Percentiles rank a stretch among this genome's conserved stretches.
Evolutionary conservation across 805 yeast genomes (phyloP).

Genomic region (Starmerella scarabaei): DNA sequence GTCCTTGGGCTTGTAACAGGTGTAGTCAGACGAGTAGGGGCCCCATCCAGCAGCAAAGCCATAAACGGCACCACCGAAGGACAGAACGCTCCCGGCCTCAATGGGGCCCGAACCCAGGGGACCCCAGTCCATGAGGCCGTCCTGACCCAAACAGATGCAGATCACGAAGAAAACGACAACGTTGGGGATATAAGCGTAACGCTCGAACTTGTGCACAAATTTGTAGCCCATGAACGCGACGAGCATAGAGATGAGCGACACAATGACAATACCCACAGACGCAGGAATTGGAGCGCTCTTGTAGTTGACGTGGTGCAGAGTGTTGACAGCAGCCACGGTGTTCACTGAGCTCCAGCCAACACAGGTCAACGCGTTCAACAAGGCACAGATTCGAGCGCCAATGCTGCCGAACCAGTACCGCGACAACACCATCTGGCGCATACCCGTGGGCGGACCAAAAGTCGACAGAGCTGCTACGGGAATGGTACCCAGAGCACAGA

Average conservation of each 20-base stretch:
- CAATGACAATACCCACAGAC: slow-evolving; percentile 78
- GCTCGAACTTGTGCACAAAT: slow-evolving; percentile 69
- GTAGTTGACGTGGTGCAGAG: slow-evolving; percentile 61
- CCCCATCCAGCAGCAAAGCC: slow-evolving; percentile 96
- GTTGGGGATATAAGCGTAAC: slow-evolving; percentile 82
- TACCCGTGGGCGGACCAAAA: slow-evolving; percentile 73
- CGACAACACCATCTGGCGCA: slow-evolving; percentile 77
- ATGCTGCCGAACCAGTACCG: slow-evolving; percentile 65
- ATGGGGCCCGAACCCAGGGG: slow-evolving; percentile 42
- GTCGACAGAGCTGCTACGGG: slow-evolving; percentile 75
- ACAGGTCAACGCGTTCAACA: slow-evolving; percentile 71
- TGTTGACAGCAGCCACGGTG: slow-evolving; percentile 77
- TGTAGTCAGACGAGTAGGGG: slow-evolving; percentile 83
- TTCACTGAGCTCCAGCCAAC: slow-evolving; percentile 94
- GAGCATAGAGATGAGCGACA: slow-evolving; percentile 50
- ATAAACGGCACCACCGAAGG: slow-evolving; percentile 70
- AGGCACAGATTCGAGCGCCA: slow-evolving; percentile 63
- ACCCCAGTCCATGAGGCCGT: slow-evolving; percentile 46
- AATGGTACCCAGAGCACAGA: slow-evolving; percentile 55
- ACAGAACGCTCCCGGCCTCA: slow-evolving; percentile 63
- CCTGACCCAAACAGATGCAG: slow-evolving; percentile 59
- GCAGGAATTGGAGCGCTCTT: slow-evolving; percentile 48
- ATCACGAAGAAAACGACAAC: slow-evolving; percentile 58
- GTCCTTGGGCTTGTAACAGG: slow-evolving; percentile 67
- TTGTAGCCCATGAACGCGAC: slow-evolving; percentile 75